Base-by-base conservation (phyloP, 2,329 filamentous ascomycete genomes). In the Diplodia mutila region DNA sequence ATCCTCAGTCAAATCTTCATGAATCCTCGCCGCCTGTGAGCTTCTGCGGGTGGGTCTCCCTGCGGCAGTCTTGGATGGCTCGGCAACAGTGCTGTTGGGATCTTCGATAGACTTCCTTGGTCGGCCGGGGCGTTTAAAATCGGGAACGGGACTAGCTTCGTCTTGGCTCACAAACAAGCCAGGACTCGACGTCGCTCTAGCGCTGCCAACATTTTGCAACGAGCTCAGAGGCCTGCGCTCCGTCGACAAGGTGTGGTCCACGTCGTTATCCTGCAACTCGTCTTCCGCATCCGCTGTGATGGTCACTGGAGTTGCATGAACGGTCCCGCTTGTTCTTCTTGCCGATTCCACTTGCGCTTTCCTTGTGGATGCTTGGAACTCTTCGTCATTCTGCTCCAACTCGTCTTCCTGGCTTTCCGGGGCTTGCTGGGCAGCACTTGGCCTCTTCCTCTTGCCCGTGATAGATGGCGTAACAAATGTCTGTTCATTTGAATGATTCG, bases 351-450 rank as follows among this genome's bases (percentile, higher is more conserved):
- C 9, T 12, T 21, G 27, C 2, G 70, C 71, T 48, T 72, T 75
- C 69, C 73, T 73, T 61, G 76, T 75, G 4, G 75, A 63, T 1
- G 76, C 34, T 71, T 70, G 39, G 21, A 72, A 53, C n/a, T 59
- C 55, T 18, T 75, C 73, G 42, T 73, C 71, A 16, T 71, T 72
- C 32, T 76, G 76, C 53, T 75, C 78, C 27, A 79, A 71, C 57
- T 78, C 75, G 65, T 79, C 78, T 32, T 72, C 68, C 25, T 76
- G 73, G 18, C 64, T 72, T 37, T 75, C 54, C 2, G 25, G 71
- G 14, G 71, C 72, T 46, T 71, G 68, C 16, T 59, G 27, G 23
- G 70, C 67, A 25, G 53, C 39, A 27, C 27, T 51, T 9, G 53
- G n/a, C 42, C 64, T 42, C 53, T 66, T 66, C 29, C 64, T 49